These are phyloP conservation scores for Metschnikowia kofuensis DNA, from an alignment of 805 yeast species.

Conservation along the genomic window DNA sequence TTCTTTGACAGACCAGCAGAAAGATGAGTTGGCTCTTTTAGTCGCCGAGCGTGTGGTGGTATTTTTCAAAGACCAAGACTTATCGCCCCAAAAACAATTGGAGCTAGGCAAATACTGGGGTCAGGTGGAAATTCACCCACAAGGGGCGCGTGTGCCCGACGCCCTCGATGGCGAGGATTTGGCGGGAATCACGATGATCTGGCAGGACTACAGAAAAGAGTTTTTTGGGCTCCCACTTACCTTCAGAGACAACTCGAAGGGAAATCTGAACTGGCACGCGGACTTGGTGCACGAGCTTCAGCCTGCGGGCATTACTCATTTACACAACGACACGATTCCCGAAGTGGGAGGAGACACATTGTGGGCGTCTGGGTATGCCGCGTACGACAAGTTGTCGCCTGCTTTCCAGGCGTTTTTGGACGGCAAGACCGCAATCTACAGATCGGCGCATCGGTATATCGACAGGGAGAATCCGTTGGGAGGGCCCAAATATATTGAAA, in stretches of 20 bases:
- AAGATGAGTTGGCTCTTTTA: constrained; percentile 26
- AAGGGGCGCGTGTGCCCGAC: constrained; percentile 14
- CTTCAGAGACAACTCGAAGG: constrained; percentile 24
- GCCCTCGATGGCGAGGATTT: constrained; percentile 4
- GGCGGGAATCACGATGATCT: constrained; percentile 27
- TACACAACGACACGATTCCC: constrained; percentile 50
- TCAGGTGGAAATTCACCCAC: constrained; percentile 18
- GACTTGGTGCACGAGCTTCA: constrained; percentile 53
- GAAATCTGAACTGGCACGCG: constrained; percentile 33
- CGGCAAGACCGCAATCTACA: constrained; percentile 45
- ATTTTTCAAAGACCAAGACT: constrained; percentile 26
- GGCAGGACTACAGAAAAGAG: constrained; percentile 24
- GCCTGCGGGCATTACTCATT: constrained; percentile 53
- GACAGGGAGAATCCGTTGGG: constrained; percentile 29
- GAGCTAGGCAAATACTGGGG: neutral
- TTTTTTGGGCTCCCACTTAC: constrained; percentile 20
- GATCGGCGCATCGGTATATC: constrained; percentile 37
- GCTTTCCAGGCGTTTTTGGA: constrained; percentile 48
- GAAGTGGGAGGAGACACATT: constrained; percentile 53
- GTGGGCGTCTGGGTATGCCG: constrained; percentile 51
- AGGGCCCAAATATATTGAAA: constrained; percentile 25
- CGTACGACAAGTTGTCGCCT: constrained; percentile 24
- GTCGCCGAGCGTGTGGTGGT: constrained; percentile 28
- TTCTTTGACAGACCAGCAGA: constrained; percentile 20
- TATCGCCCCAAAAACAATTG: constrained; percentile 19